A percentile compares a stretch with the other conserved stretches of the same genome.
Conservation (phyloP, 768 basidiomycete genomes). For the Chalciporus chontae region DNA sequence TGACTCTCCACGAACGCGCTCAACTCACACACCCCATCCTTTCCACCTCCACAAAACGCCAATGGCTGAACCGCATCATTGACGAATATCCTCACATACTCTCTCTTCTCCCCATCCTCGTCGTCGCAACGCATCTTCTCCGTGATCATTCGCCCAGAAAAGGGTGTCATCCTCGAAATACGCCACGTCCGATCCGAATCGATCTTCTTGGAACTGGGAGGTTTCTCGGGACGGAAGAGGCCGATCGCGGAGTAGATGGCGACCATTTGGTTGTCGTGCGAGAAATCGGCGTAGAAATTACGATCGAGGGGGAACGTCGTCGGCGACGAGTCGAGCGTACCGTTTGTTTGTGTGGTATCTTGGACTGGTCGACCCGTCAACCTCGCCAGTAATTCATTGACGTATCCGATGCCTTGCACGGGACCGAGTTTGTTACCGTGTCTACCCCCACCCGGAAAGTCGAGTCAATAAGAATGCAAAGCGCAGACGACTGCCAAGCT, state of each 20-base stretch:
- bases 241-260: slow-evolving; percentile 69
- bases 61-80: slow-evolving; percentile 69
- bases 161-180: slow-evolving; percentile 63
- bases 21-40: slow-evolving; percentile 61
- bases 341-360: slow-evolving; percentile 72
- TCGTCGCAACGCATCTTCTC: slow-evolving; percentile 58
- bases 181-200: slow-evolving; percentile 45
- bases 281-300: slow-evolving; percentile 74
- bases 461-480: background rate
- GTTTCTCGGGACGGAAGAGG: slow-evolving; percentile 38
- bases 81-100: slow-evolving; percentile 72
- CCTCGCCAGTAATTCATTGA: slow-evolving; percentile 86
- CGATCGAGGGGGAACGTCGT: slow-evolving; percentile 69
- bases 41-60: slow-evolving; percentile 52
- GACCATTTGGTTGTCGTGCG: slow-evolving; percentile 83
- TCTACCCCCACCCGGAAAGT: slow-evolving; percentile 31
- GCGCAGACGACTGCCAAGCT: slow-evolving; percentile 12
- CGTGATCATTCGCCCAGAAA: slow-evolving; percentile 68
- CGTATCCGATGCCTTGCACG: slow-evolving; percentile 82
- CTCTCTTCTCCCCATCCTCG: slow-evolving; percentile 21
- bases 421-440: slow-evolving; percentile 68
- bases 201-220: slow-evolving; percentile 14
- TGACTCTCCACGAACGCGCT: slow-evolving; percentile 69
- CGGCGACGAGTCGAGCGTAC: slow-evolving; percentile 61
- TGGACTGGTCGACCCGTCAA: slow-evolving; percentile 59